phyloP scores from a whole-genome alignment of 2,329 filamentous ascomycete genomes.

The Laburnicola sp. region DNA sequence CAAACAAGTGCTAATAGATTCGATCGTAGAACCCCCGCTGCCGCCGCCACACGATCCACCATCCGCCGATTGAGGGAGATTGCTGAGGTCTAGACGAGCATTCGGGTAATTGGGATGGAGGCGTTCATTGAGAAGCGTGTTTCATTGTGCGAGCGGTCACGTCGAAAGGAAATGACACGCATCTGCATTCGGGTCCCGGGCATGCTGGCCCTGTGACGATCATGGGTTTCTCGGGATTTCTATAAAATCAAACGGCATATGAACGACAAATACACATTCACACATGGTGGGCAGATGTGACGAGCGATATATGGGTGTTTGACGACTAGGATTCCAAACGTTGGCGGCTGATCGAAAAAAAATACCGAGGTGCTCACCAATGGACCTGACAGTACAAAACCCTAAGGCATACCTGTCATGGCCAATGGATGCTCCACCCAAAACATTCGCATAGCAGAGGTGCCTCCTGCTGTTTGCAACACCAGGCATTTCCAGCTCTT shows the following conservation, averaged over 20 bases:
- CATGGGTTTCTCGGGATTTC: constrained; percentile 39
- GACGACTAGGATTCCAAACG: too few relatives aligned
- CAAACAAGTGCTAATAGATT: constrained; percentile 28
- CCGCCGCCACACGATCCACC: constrained; percentile 91
- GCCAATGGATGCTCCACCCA: too few relatives aligned
- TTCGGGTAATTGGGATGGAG: constrained; percentile 34
- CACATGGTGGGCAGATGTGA: background rate
- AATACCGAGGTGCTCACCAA: too few relatives aligned
- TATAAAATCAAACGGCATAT: constrained; percentile 41
- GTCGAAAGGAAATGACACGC: constrained; percentile 32
- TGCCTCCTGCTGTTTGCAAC: too few relatives aligned
- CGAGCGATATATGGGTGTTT: background rate
- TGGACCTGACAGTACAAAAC: too few relatives aligned
- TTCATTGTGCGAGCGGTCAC: constrained; percentile 40
- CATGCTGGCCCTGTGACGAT: constrained; percentile 41
- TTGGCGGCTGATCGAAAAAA: too few relatives aligned
- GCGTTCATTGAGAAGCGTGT: constrained; percentile 40
- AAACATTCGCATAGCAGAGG: too few relatives aligned
- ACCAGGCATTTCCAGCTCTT: too few relatives aligned
- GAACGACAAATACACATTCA: constrained; percentile 26
- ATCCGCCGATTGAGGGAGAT: constrained; percentile 97
- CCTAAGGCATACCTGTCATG: too few relatives aligned
- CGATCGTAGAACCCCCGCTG: constrained; percentile 77
- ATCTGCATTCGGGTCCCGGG: constrained; percentile 39
- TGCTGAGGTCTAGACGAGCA: constrained; percentile 76